These are phyloP conservation scores for Heterobasidion annosum DNA, from an alignment of 1,284 basidiomycete species.

Conservation along the genomic window DNA sequence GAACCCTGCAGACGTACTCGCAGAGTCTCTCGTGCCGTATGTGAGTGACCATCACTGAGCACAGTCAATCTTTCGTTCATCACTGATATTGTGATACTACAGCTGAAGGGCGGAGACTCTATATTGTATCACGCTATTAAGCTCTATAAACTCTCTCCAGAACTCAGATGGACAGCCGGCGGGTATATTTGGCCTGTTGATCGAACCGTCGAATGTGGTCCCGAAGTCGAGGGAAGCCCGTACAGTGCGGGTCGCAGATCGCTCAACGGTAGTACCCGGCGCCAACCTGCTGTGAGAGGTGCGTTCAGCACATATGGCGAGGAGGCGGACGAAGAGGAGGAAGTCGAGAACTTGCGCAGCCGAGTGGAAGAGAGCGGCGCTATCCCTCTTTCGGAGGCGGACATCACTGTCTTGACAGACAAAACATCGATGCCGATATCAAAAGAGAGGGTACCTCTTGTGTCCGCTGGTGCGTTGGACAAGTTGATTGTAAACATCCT, in stretches of 20 bases:
- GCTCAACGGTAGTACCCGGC: constrained; percentile 21
- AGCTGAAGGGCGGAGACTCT: constrained; percentile 73
- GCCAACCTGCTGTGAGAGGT: constrained; percentile 27
- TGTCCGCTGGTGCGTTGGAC: constrained; percentile 55
- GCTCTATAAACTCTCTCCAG: constrained; percentile 62
- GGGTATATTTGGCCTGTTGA: constrained; percentile 74
- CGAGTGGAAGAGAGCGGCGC: constrained; percentile 63
- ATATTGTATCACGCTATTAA: constrained; percentile 68
- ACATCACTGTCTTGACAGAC: constrained; percentile 54
- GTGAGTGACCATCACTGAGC: constrained; percentile 30
- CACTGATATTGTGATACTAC: constrained; percentile 1
- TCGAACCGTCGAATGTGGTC: constrained; percentile 53
- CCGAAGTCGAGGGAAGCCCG: constrained; percentile 30
- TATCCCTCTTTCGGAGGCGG: constrained; percentile 49
- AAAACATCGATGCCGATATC: constrained; percentile 38
- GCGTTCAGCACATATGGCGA: constrained; percentile 32
- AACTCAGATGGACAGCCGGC: constrained; percentile 71
- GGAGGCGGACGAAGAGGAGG: constrained; percentile 28
- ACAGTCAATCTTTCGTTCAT: neutral
- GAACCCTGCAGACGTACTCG: constrained; percentile 61
- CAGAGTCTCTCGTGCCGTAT: constrained; percentile 59
- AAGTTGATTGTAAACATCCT: constrained; percentile 67
- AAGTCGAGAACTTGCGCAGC: constrained; percentile 38
- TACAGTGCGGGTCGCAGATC: constrained; percentile 20
- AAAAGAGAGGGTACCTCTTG: constrained; percentile 62